phyloP scores from a whole-genome alignment of 2,329 filamentous ascomycete species.

The Chrysoporthe austroafricana region DNA sequence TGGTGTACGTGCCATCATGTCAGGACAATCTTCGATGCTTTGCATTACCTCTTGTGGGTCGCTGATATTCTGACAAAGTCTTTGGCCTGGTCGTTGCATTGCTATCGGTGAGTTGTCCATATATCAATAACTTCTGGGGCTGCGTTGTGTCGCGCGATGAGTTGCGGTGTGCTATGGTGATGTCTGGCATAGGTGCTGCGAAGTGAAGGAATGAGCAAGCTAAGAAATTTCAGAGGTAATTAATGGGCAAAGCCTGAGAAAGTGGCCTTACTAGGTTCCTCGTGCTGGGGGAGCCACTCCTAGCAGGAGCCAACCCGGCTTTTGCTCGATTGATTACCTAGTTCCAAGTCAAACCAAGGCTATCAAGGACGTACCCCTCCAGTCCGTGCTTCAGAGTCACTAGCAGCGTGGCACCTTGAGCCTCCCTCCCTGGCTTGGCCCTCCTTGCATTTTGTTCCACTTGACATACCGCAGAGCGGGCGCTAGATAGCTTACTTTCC shows the following conservation, averaged over 20 bases:
- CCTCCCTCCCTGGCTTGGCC: constrained; percentile 21
- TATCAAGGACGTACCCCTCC: neutral
- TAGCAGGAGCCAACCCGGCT: constrained; percentile 7
- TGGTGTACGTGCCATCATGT: neutral
- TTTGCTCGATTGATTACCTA: constrained; percentile 12
- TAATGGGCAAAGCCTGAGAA: constrained; percentile 16
- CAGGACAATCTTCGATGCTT: neutral
- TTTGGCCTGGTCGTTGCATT: neutral
- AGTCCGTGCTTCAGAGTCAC: constrained; percentile 19
- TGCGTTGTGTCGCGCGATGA: neutral
- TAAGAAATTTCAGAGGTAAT: constrained; percentile 19
- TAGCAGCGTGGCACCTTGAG: constrained; percentile 17
- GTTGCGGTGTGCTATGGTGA: neutral
- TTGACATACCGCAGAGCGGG: neutral
- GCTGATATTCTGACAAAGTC: neutral
- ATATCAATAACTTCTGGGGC: neutral
- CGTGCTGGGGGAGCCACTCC: constrained; percentile 21
- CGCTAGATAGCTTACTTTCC: neutral
- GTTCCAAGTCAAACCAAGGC: constrained; percentile 16
- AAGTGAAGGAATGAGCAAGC: constrained; percentile 24
- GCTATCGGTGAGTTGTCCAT: neutral
- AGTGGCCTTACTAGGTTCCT: constrained; percentile 18
- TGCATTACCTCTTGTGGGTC: neutral
- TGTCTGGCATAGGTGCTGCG: constrained; percentile 1
- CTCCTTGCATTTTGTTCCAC: neutral